Conservation (phyloP, 2,329 filamentous ascomycete genomes). For the Epichloe typhina region DNA sequence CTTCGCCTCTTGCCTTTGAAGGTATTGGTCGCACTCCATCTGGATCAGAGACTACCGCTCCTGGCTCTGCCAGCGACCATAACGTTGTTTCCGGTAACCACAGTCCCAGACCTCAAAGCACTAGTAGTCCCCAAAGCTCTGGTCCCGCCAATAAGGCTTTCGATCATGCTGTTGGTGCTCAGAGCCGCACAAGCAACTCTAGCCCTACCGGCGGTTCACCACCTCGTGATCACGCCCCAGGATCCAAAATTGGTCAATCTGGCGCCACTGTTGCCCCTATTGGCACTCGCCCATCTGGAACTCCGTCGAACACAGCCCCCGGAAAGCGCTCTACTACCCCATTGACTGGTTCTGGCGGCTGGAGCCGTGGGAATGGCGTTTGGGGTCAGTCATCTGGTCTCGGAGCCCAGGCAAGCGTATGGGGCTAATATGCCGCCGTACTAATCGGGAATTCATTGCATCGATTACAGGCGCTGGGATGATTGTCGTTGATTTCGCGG, state of each 20-base stretch:
- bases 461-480: constrained; percentile 4
- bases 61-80: constrained; percentile 26
- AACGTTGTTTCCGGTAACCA: constrained; percentile 27
- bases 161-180: constrained; percentile 38
- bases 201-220: constrained; percentile 70
- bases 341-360: constrained; percentile 73
- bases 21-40: constrained; percentile 30
- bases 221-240: constrained; percentile 48
- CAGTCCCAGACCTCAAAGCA: constrained; percentile 66
- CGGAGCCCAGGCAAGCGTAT: constrained; percentile 83
- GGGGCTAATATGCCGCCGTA: constrained; percentile 48
- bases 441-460: background rate
- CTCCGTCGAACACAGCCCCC: constrained; percentile 34
- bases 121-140: constrained; percentile 64
- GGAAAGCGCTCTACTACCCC: constrained; percentile 79
- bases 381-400: constrained; percentile 76
- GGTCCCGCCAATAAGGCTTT: constrained; percentile 44
- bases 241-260: constrained; percentile 38
- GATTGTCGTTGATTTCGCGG: constrained; percentile 4
- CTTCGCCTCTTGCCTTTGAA: constrained; percentile 72
- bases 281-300: constrained; percentile 67
- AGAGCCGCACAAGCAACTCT: constrained; percentile 72
- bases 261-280: constrained; percentile 73
- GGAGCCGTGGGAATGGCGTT: constrained; percentile 69
- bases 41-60: constrained; percentile 23